Percentiles rank a stretch among this genome's conserved stretches.
phyloP scores from a whole-genome alignment of 345 rosid genomes.

The Eutrema yunnanense region DNA sequence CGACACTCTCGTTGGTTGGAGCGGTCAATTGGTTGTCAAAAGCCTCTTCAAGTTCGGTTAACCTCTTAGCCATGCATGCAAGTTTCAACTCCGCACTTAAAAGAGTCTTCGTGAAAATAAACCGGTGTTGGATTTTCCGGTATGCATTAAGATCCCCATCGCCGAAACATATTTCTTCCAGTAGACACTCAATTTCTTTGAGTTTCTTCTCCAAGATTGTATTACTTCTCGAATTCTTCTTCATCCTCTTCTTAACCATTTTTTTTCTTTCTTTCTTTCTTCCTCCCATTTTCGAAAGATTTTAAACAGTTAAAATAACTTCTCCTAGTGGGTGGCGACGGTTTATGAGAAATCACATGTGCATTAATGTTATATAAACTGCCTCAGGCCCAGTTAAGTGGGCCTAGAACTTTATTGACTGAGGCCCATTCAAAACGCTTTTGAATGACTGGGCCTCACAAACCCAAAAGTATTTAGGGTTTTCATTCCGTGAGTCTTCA shows the following conservation, averaged over 20 bases:
- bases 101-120: constrained; percentile 16
- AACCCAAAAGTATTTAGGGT: background rate
- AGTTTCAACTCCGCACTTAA: constrained; percentile 11
- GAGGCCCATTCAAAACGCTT: background rate
- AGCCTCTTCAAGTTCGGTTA: constrained; percentile 5
- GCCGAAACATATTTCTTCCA: background rate
- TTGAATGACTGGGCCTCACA: background rate
- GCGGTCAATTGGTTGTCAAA: background rate
- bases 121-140: constrained; percentile 1
- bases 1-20: background rate
- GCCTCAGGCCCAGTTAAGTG: background rate
- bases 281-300: background rate
- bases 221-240: background rate
- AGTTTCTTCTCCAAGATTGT: constrained; percentile 21
- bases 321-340: background rate
- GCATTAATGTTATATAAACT: no score
- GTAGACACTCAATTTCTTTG: constrained; percentile 11
- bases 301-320: background rate
- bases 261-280: no score
- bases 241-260: background rate
- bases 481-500: background rate
- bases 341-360: background rate
- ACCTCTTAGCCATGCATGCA: constrained; percentile 16
- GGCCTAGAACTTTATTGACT: background rate
- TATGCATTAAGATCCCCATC: background rate